Evolutionary conservation across 1,284 basidiomycete species (phyloP), one percentile per base, ranked within the genome.

Genomic region (Pseudozyma pruni): DNA sequence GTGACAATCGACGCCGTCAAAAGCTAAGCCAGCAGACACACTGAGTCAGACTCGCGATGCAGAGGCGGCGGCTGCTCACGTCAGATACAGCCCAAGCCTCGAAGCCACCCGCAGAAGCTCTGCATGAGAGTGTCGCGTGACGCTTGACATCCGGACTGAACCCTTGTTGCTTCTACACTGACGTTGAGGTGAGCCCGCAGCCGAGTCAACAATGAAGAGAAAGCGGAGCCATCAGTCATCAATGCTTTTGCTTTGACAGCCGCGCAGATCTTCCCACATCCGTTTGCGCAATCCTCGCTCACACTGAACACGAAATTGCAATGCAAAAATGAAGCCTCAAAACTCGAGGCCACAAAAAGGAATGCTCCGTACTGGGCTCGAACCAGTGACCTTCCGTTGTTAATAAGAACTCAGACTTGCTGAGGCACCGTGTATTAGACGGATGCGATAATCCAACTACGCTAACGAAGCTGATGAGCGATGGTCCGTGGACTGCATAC

Each of bases 351-450:
- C 4, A 43, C n/a, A 52, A 56, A 66, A 53, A 60, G 7, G 29
- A 22, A 19, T 68, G 66, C 66, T 39, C 66, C 60, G 60, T 70
- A 63, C 67, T 70, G 60, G 67, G 67, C 67, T 70, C 67, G 60
- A 70, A 70, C 67, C 56, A 64, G 67, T 63, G 67, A 70, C 67
- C 67, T 70, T 70, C 60, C 38, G 67, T 70, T 70, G 51, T 55
- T 42, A 52, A 33, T 29, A 40, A 43, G 35, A 47, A 45, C 49
- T 51, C 49, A 51, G 59, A 23, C 0, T 22, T 23, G n/a, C 60
- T 55, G 67, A 70, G 66, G 60, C 67, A 63, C 42, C 52, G 40
- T 52, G 47, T 64, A 70, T 70, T 63, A 64, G 59, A 64, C 67
- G 38, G 56, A 70, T 69, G 60, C 60, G 59, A 59, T 69, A 62